Evolutionary conservation across 495 filamentous ascomycete species (phyloP).

Genomic region (Penicillium goetzii): DNA sequence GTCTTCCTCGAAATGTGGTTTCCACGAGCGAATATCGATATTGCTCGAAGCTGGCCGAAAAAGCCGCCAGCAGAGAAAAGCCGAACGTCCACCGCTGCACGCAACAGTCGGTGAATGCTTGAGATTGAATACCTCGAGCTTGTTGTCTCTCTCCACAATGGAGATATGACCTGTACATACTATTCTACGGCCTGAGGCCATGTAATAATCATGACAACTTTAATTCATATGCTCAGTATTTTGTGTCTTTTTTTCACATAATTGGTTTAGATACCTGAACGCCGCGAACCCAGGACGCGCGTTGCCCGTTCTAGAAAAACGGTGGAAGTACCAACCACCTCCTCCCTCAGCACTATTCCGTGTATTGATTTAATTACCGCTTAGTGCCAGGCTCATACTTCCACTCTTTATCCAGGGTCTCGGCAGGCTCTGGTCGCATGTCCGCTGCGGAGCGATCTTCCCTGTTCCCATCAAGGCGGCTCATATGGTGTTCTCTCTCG

Average conservation of each 20-base stretch:
- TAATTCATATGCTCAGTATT: not conserved
- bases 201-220: not conserved
- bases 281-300: not conserved
- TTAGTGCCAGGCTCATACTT: conserved; percentile 40
- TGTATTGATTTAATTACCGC: conserved; percentile 3
- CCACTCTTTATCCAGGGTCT: conserved; percentile 52
- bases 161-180: conserved; percentile 3
- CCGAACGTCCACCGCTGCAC: conserved; percentile 10
- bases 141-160: not conserved
- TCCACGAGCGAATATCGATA: conserved; percentile 82
- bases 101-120: conserved; percentile 17
- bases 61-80: conserved; percentile 50
- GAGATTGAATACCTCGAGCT: not conserved
- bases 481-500: conserved; percentile 33
- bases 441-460: conserved; percentile 45
- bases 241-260: not conserved
- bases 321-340: not conserved
- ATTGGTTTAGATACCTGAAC: not conserved
- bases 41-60: conserved; percentile 87
- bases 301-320: not conserved
- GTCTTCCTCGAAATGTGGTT: conserved; percentile 85
- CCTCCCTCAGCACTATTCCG: not conserved
- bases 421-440: conserved; percentile 47
- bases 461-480: conserved; percentile 36
- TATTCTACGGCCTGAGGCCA: not conserved